These are phyloP conservation scores for Neurospora hispaniola DNA, from an alignment of 495 filamentous ascomycete genomes.

Conservation along the genomic window DNA sequence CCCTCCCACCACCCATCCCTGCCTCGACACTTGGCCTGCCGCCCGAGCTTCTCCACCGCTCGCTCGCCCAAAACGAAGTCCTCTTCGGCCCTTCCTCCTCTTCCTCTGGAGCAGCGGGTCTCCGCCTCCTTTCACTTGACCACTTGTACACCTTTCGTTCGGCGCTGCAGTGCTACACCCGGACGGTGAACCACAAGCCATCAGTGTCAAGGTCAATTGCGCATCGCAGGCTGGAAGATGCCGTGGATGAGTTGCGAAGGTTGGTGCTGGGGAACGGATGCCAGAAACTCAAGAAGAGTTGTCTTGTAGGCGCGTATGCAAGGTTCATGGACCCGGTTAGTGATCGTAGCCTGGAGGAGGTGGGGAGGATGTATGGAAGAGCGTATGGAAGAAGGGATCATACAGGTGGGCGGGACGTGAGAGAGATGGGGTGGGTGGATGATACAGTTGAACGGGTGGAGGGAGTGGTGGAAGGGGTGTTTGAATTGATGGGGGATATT, in stretches of 20 bases:
- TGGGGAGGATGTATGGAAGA: conserved; percentile 47
- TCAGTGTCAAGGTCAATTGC: conserved; percentile 16
- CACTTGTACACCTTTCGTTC: conserved; percentile 65
- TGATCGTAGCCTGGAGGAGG: conserved; percentile 41
- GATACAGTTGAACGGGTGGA: neutral
- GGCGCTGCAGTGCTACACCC: conserved; percentile 46
- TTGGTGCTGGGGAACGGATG: conserved; percentile 51
- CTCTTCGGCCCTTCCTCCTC: conserved; percentile 46
- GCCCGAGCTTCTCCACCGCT: conserved; percentile 49
- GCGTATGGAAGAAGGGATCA: conserved; percentile 34
- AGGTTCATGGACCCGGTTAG: conserved; percentile 46
- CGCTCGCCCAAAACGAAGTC: conserved; percentile 56
- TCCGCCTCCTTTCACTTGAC: conserved; percentile 59
- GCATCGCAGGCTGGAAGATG: conserved; percentile 43
- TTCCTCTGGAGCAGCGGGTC: conserved; percentile 31
- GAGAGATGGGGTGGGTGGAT: neutral
- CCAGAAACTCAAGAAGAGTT: conserved; percentile 44
- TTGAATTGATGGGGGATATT: neutral
- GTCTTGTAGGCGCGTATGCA: conserved; percentile 47
- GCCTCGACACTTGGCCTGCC: conserved; percentile 28
- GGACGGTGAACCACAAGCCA: conserved; percentile 17
- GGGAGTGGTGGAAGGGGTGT: neutral
- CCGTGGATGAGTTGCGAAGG: conserved; percentile 48
- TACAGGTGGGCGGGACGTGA: neutral
- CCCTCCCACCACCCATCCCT: conserved; percentile 23